Percentiles rank a stretch among this genome's conserved stretches.
Conservation (phyloP, 306 rosid genomes). For the Cucurbita moschata region DNA sequence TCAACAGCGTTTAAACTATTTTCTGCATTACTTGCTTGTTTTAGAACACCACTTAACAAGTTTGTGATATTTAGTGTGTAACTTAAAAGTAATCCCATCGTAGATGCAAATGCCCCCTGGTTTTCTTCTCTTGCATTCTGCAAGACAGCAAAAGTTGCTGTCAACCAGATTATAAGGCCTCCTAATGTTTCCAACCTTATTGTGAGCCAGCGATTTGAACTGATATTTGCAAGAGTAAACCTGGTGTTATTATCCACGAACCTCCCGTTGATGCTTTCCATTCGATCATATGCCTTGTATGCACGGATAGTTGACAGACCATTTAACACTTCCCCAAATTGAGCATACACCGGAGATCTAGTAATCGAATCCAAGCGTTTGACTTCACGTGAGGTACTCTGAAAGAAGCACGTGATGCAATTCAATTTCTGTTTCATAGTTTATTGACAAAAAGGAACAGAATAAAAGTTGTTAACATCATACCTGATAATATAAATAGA, state of each 20-base stretch:
- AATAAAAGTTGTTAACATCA: background rate
- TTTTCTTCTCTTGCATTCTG: conserved; percentile 49
- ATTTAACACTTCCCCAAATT: conserved; percentile 80
- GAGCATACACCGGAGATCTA: conserved; percentile 87
- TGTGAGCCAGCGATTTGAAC: conserved; percentile 62
- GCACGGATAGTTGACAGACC: conserved; percentile 72
- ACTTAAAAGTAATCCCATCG: conserved; percentile 82
- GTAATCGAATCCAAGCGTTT: conserved; percentile 76
- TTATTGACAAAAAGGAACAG: background rate
- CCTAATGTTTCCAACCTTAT: conserved; percentile 66
- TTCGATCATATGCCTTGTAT: conserved; percentile 67
- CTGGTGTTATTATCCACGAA: conserved; percentile 76
- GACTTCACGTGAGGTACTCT: conserved; percentile 81
- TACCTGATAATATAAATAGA: conserved; percentile 80
- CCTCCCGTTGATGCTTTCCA: conserved; percentile 55
- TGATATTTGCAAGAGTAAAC: conserved; percentile 44
- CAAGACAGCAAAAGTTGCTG: conserved; percentile 75
- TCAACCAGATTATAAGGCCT: conserved; percentile 81
- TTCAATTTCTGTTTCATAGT: background rate
- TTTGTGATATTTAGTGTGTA: conserved; percentile 68
- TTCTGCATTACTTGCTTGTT: conserved; percentile 81
- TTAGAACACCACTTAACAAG: conserved; percentile 56
- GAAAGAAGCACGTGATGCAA: background rate
- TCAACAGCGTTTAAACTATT: conserved; percentile 76
- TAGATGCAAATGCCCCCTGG: conserved; percentile 47